Conservation (phyloP, 2,329 filamentous ascomycete species). For the Aspergillus fumigatiaffinis region DNA sequence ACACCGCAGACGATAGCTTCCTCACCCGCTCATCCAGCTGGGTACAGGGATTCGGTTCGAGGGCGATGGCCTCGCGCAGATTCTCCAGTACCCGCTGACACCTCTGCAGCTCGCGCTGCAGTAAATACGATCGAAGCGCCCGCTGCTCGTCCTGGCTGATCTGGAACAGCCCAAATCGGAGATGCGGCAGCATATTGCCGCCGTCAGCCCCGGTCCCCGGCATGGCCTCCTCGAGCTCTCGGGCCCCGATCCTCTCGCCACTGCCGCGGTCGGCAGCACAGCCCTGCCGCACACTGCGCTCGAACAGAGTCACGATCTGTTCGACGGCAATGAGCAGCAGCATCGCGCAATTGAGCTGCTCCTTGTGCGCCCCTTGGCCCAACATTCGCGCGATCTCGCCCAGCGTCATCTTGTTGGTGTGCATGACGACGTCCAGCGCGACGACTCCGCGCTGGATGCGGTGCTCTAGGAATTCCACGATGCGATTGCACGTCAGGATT, state of each 20-base stretch:
- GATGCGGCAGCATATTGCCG: neutral
- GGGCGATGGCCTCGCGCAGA: neutral
- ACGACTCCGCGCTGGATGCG: neutral
- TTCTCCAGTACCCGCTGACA: neutral
- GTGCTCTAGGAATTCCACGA: neutral
- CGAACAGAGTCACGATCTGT: neutral
- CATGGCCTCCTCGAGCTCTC: neutral
- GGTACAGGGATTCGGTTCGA: neutral
- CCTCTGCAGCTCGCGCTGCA: neutral
- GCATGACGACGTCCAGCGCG: neutral
- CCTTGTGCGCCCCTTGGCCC: neutral
- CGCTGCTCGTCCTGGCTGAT: slow-evolving; percentile 2
- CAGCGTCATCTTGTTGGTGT: neutral
- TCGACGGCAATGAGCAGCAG: neutral
- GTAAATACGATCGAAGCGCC: slow-evolving; percentile 1
- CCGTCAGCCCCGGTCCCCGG: neutral
- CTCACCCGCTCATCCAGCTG: neutral
- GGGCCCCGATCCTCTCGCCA: neutral
- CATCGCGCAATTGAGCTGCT: neutral
- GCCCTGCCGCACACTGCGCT: neutral
- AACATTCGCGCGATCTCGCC: neutral
- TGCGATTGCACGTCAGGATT: neutral
- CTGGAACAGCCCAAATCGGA: slow-evolving; percentile 1
- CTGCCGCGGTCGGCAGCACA: neutral
- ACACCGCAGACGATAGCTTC: neutral